Base-by-base conservation (phyloP, 768 basidiomycete species). In the Lyophyllum atratum region DNA sequence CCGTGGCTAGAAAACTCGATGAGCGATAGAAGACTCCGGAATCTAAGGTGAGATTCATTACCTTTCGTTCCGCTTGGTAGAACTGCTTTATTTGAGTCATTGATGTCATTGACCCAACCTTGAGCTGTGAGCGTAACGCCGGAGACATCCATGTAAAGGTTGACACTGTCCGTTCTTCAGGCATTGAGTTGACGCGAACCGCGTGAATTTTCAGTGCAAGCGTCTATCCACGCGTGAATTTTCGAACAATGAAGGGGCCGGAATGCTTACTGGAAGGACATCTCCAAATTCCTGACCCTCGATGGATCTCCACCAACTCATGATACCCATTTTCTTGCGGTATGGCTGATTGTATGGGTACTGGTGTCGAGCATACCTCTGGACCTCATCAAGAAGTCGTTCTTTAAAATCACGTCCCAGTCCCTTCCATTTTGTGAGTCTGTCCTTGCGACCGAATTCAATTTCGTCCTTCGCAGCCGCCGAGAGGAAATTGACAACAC, bases 81-180 rank as follows among this genome's bases (percentile, higher is more conserved):
- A 46, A 62, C 17, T 69, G 66, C 17, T 58, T 22, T 21, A 69
- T 58, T 52, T 64, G 61, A 15, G 63, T 66, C 47, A 60, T 63
- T 0, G 47, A 29, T 3, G 54, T 46, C 26, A 63, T 60, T 4
- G 64, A 39, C 14, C 31, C 40, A 1, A 58, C 45, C 1, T 42
- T 31, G 22, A 62, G 50, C 26, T 58, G 45, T 21, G 54, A 29
- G 12, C 62, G 58, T 12, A 60, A 40, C 0, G 55, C 29, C 11
- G 58, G 58, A 19, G 63, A 74, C 60, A 78, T 70, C 65, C 77
- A 76, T 45, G 72, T 77, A 39, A 73, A 70, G 4, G 72, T 72
- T 22, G 68, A 71, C 14, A 64, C 68, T 11, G 71, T 71, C 17
- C 66, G 60, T 54, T 73, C 72, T 44, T 72, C 71, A 6, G 68